These are phyloP conservation scores for Solioccasus polychromus DNA, from an alignment of 768 basidiomycete species.

Conservation along the genomic window DNA sequence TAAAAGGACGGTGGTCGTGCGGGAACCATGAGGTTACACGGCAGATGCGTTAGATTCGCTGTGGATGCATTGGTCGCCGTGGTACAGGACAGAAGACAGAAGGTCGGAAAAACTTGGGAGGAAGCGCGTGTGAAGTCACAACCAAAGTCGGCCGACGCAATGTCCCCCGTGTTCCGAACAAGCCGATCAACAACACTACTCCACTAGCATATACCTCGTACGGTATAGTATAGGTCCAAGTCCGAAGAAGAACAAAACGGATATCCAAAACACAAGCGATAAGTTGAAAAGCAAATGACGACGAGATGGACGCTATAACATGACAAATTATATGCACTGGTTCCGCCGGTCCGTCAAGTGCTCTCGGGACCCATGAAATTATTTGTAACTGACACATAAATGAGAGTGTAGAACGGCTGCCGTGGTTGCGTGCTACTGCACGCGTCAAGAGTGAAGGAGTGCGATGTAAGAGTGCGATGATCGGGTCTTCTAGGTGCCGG, in stretches of 20 bases:
- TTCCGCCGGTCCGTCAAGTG: neutral
- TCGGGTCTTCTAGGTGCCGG: constrained; percentile 3
- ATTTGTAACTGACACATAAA: constrained; percentile 12
- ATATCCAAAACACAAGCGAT: neutral
- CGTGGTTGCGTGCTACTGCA: constrained; percentile 1
- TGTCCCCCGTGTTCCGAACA: neutral
- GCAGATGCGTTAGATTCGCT: constrained; percentile 19
- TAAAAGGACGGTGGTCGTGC: neutral
- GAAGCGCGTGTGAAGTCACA: constrained; percentile 10
- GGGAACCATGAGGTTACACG: constrained; percentile 15
- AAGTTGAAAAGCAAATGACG: neutral
- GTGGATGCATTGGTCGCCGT: constrained; percentile 16
- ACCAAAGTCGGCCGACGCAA: constrained; percentile 14
- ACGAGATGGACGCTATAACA: constrained; percentile 1
- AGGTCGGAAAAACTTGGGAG: neutral
- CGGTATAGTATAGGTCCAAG: neutral
- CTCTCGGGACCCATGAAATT: constrained; percentile 3
- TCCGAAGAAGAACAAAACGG: neutral
- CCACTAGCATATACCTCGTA: neutral
- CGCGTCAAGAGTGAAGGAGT: neutral
- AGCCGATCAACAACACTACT: neutral
- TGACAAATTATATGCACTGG: constrained; percentile 1
- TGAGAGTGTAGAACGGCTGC: neutral
- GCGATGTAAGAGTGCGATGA: neutral
- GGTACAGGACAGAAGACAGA: neutral